phyloP scores from a whole-genome alignment of 1,139 yeast species.

The Saccharomyces hybrid region DNA sequence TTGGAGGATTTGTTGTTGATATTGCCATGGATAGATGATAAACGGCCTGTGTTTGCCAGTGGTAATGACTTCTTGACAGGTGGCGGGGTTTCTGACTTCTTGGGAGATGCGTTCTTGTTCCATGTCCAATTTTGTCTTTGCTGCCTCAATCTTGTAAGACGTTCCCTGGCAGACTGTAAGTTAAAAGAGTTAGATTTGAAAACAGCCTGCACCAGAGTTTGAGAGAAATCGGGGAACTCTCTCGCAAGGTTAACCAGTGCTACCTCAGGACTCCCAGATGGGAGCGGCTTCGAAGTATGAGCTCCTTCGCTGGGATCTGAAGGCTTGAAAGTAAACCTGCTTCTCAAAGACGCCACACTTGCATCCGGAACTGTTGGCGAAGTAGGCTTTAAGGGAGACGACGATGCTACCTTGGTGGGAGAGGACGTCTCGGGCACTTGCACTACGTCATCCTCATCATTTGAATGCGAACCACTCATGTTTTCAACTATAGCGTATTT shows the following conservation, averaged over 20 bases:
- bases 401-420: constrained; percentile 16
- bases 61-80: constrained; percentile 6
- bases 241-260: constrained; percentile 13
- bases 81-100: constrained; percentile 4
- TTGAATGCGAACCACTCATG: not conserved
- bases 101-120: constrained; percentile 7
- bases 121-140: constrained; percentile 27
- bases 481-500: not conserved
- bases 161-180: constrained; percentile 45
- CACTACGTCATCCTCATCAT: constrained; percentile 19
- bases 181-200: constrained; percentile 54
- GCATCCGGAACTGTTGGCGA: constrained; percentile 1
- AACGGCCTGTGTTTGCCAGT: not conserved
- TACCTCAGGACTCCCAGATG: constrained; percentile 7
- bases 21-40: constrained; percentile 1
- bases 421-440: constrained; percentile 46
- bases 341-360: constrained; percentile 12
- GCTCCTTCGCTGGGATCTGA: constrained; percentile 3
- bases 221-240: constrained; percentile 42
- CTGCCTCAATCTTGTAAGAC: constrained; percentile 34
- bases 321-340: constrained; percentile 25
- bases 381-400: constrained; percentile 25
- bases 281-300: not conserved
- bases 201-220: constrained; percentile 50
- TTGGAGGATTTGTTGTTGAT: constrained; percentile 38